Conservation (phyloP, 768 basidiomycete genomes). For the Trametes punicea region DNA sequence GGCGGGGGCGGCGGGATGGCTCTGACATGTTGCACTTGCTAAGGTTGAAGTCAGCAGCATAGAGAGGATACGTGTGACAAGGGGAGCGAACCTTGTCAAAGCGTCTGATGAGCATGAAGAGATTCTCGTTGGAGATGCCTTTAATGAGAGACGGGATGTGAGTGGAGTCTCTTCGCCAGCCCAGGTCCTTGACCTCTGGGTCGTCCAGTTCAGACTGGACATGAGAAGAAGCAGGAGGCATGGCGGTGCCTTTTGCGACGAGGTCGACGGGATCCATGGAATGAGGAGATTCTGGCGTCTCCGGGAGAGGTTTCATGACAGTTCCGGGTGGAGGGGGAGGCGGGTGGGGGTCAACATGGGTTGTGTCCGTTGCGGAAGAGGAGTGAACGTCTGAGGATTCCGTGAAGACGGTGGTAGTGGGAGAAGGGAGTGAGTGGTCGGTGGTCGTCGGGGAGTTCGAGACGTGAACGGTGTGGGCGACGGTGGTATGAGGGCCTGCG, state of each 20-base stretch:
- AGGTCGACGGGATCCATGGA: slow-evolving; percentile 1
- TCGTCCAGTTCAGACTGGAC: slow-evolving; percentile 24
- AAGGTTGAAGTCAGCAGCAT: not conserved
- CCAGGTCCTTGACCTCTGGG: slow-evolving; percentile 28
- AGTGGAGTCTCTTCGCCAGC: slow-evolving; percentile 23
- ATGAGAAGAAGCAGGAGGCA: slow-evolving; percentile 7
- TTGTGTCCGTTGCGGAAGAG: not conserved
- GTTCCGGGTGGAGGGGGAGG: not conserved
- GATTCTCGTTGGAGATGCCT: slow-evolving; percentile 38
- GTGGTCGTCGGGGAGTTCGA: not conserved
- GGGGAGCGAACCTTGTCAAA: slow-evolving; percentile 39
- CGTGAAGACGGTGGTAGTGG: slow-evolving; percentile 2
- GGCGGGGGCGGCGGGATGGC: slow-evolving; percentile 28
- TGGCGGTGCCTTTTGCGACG: not conserved
- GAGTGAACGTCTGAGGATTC: not conserved
- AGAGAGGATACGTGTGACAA: not conserved
- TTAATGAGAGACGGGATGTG: slow-evolving; percentile 30
- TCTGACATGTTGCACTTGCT: slow-evolving; percentile 41
- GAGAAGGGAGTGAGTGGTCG: not conserved
- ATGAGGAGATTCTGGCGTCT: not conserved
- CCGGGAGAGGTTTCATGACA: slow-evolving; percentile 14
- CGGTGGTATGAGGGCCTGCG: not conserved
- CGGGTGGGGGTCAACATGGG: not conserved
- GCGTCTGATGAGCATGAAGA: slow-evolving; percentile 37
- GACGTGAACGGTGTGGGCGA: not conserved